Percentiles rank a stretch among this genome's conserved stretches.
These are phyloP conservation scores for Eucalyptus pauciflora DNA, from an alignment of 345 rosid species.

Conservation along the genomic window DNA sequence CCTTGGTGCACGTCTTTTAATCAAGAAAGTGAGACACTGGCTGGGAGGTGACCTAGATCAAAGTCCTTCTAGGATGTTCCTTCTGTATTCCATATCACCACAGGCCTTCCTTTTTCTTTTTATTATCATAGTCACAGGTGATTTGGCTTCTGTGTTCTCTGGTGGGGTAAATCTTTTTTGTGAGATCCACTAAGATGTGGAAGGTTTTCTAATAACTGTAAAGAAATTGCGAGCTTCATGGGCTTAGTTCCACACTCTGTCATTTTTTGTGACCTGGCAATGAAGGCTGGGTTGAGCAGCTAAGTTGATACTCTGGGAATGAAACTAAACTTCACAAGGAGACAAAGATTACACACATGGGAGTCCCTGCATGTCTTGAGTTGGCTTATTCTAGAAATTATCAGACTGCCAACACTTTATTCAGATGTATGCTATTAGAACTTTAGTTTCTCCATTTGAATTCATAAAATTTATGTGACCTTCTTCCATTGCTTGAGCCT, in stretches of 20 bases:
- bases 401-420: neutral
- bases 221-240: neutral
- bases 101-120: neutral
- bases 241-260: neutral
- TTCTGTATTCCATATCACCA: neutral
- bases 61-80: neutral
- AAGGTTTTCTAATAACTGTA: neutral
- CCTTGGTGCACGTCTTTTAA: neutral
- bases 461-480: neutral
- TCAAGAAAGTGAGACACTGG: neutral
- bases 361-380: neutral
- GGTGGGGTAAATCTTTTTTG: neutral
- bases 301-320: neutral
- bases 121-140: neutral
- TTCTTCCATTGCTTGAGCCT: neutral
- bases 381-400: neutral
- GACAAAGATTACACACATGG: neutral
- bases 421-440: neutral
- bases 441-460: neutral
- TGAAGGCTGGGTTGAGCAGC: neutral
- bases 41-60: neutral
- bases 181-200: neutral
- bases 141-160: neutral
- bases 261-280: neutral
- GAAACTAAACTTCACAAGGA: neutral